phyloP scores from a whole-genome alignment of 202 grass and related monocot genomes.

The Zizania palustris region DNA sequence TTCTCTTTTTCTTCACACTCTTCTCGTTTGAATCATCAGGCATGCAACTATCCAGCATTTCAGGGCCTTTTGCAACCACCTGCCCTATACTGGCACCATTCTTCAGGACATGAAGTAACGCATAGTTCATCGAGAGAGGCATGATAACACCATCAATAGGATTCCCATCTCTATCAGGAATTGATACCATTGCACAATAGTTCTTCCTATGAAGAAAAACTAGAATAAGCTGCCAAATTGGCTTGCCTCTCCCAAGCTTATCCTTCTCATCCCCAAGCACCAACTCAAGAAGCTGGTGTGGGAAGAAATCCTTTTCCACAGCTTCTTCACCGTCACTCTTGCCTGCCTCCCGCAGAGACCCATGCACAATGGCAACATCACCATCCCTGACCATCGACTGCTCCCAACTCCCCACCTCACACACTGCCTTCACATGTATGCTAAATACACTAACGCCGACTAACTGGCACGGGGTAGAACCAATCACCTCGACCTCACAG shows the following conservation, averaged over 20 bases:
- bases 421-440: conserved; percentile 65
- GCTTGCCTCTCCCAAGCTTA: conserved; percentile 48
- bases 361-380: conserved; percentile 55
- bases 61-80: conserved; percentile 16
- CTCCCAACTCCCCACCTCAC: conserved; percentile 42
- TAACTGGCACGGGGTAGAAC: conserved; percentile 32
- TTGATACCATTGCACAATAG: conserved; percentile 62
- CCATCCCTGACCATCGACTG: conserved; percentile 38
- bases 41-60: conserved; percentile 12
- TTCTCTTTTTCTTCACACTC: conserved; percentile 62
- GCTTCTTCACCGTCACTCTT: conserved; percentile 44
- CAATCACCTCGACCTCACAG: conserved; percentile 62
- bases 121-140: conserved; percentile 74
- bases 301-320: conserved; percentile 55
- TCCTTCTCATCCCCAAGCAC: conserved; percentile 49
- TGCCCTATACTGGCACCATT: conserved; percentile 39
- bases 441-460: conserved; percentile 28
- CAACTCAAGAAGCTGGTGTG: conserved; percentile 64
- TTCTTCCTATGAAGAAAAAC: conserved; percentile 66
- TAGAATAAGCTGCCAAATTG: conserved; percentile 93
- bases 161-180: conserved; percentile 52
- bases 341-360: conserved; percentile 37
- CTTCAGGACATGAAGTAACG: conserved; percentile 60
- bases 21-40: conserved; percentile 42
- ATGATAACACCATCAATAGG: conserved; percentile 68